These are phyloP conservation scores for Arabidopsis hybrid DNA, from an alignment of 441 rosid genomes.

Conservation along the genomic window DNA sequence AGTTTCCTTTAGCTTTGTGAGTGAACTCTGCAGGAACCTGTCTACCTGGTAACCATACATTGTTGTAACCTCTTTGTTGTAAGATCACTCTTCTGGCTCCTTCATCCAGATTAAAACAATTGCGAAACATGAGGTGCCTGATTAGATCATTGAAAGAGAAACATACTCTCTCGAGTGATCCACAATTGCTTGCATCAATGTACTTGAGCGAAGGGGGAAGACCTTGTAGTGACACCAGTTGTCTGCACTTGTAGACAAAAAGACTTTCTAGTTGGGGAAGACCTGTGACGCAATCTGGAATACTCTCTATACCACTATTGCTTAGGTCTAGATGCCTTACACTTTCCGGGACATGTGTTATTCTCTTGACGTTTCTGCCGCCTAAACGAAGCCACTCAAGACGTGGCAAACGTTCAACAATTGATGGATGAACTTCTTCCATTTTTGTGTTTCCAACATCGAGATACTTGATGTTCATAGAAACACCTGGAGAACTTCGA, in stretches of 20 bases:
- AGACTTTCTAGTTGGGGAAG: not conserved
- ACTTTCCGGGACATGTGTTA: not conserved
- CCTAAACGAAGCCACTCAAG: not conserved
- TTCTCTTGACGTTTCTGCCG: not conserved
- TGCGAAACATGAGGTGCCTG: not conserved
- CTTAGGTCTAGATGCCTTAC: not conserved
- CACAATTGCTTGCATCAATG: not conserved
- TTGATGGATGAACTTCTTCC: not conserved
- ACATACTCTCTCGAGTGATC: slow-evolving; percentile 5
- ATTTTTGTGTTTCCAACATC: not conserved
- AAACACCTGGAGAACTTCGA: not conserved
- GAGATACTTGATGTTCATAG: not conserved
- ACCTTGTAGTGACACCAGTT: not conserved
- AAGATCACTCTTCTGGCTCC: slow-evolving; percentile 18
- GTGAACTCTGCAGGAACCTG: slow-evolving; percentile 14
- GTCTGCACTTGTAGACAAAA: not conserved
- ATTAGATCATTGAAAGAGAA: not conserved
- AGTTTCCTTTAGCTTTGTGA: slow-evolving; percentile 13
- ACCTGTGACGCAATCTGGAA: slow-evolving; percentile 3
- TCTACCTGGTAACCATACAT: slow-evolving; percentile 26
- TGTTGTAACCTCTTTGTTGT: not conserved
- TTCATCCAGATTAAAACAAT: not conserved
- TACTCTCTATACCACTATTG: not conserved
- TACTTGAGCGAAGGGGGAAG: slow-evolving; percentile 2
- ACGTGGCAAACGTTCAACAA: slow-evolving; percentile 2